Base-by-base conservation (phyloP, 2,329 filamentous ascomycete genomes). In the Canariomyces notabilis region DNA sequence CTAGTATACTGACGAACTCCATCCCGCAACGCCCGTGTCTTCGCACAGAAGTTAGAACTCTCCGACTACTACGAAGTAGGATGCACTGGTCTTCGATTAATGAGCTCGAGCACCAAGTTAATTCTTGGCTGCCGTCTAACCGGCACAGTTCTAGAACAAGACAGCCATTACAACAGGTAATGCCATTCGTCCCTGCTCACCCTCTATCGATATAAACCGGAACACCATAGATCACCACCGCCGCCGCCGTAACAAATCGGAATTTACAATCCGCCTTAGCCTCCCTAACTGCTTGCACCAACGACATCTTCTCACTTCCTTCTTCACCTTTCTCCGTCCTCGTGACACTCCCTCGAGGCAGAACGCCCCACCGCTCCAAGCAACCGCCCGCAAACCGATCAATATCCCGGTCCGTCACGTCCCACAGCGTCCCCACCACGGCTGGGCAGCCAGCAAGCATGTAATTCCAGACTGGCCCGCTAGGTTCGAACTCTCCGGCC, bases 351-450 rank as follows among this genome's bases (percentile, higher is more conserved):
- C 54, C 75, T 64, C 57, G 57, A 1, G 66, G 61, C 43, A 86
- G 71, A 6, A 98, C 65, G 0, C 93, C 93, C 93, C 93, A 98
- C 58, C 85, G 77, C 62, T 93, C 86, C 63, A 95, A 86, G 2
- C 86, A 73, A 20, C 77, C 75, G 26, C 84, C 81, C 0, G 90
- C 87, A 64, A 95, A 95, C 15, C 90, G 85, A 69, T 98, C 94
- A 64, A 96, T 95, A 64, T 98, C 93, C 59, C 87, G 87, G 64
- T 98, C 93, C 8, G 93, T 98, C 40, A 98, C 93, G 65, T 98
- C 93, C 93, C 93, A 98, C 31, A 98, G 73, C 14, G 90, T 96
- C 37, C 89, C 93, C 2, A 97, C 82, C 8, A 97, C 80, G 0
- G 91, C 89, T 3, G 89, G 89, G 57, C 79, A 82, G 1, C 89